Conservation (phyloP, 495 filamentous ascomycete species). For the Letharia columbiana region DNA sequence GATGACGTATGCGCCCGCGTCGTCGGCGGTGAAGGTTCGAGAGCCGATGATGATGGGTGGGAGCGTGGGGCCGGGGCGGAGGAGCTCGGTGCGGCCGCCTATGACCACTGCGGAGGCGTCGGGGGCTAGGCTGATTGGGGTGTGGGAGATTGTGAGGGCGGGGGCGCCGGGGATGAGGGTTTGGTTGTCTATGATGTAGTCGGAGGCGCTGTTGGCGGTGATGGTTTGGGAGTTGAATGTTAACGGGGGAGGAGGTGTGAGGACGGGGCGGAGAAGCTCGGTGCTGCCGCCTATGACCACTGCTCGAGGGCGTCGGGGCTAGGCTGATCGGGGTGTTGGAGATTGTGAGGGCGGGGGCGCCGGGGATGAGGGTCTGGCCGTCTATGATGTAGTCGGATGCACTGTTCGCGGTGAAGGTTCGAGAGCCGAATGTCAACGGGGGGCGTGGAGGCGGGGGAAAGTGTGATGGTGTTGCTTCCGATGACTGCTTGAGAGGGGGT, state of each 20-base stretch:
- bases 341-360: conserved; percentile 2
- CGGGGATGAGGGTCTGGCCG: conserved; percentile 2
- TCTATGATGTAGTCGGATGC: conserved; percentile 3
- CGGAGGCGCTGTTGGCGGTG: conserved; percentile 3
- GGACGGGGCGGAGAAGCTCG: not conserved
- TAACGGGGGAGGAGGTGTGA: not conserved
- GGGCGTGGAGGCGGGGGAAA: not conserved
- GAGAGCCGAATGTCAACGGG: conserved; percentile 5
- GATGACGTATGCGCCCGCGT: not conserved
- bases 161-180: not conserved
- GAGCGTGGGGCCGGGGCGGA: not conserved
- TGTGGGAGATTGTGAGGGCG: not conserved
- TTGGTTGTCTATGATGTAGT: conserved; percentile 1
- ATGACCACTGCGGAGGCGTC: not conserved
- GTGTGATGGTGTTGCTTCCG: not conserved
- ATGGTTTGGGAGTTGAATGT: conserved; percentile 1
- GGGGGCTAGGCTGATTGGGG: no score
- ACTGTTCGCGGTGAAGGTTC: conserved; percentile 3
- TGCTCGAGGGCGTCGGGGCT: no score
- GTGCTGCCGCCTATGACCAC: conserved; percentile 6
- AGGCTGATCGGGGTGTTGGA: conserved; percentile 6
- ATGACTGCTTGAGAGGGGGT: not conserved
- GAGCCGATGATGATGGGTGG: conserved; percentile 8
- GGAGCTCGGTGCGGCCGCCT: not conserved
- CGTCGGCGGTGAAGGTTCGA: conserved; percentile 3